A percentile compares a stretch with the other conserved stretches of the same genome.
Conservation (phyloP, 306 rosid species). For the Abrus pulchellus region DNA sequence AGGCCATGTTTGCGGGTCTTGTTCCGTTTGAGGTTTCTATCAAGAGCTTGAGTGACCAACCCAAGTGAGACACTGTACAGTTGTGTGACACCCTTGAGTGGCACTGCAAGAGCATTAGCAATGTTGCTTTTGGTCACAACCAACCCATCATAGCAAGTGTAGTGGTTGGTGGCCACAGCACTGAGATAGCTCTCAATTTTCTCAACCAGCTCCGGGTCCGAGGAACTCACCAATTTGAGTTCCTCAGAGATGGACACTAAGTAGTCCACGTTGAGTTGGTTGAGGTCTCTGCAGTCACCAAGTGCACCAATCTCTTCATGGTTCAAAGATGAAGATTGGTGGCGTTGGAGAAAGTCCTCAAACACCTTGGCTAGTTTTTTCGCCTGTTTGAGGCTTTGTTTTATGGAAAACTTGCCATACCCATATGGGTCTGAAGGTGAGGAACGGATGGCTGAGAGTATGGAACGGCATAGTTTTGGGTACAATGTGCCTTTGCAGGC, state of each 20-base stretch:
- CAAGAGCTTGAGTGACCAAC: constrained; percentile 65
- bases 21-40: constrained; percentile 44
- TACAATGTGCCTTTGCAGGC: constrained; percentile 70
- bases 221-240: constrained; percentile 3
- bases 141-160: constrained; percentile 81
- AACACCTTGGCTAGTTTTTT: constrained; percentile 52
- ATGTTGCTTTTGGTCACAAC: constrained; percentile 59
- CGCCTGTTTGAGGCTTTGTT: constrained; percentile 68
- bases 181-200: constrained; percentile 66
- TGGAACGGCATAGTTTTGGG: constrained; percentile 83
- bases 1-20: constrained; percentile 53
- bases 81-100: constrained; percentile 54
- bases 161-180: constrained; percentile 81
- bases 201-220: constrained; percentile 54
- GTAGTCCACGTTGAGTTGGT: constrained; percentile 64
- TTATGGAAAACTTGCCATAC: constrained; percentile 69
- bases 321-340: constrained; percentile 41
- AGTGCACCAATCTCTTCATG: constrained; percentile 55
- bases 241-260: constrained; percentile 51
- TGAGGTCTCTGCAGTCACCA: constrained; percentile 68
- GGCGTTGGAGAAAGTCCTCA: constrained; percentile 44
- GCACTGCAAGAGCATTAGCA: constrained; percentile 53
- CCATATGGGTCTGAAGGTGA: constrained; percentile 71
- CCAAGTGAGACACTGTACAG: constrained; percentile 82
- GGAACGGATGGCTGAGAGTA: constrained; percentile 60